phyloP scores from a whole-genome alignment of 2,329 filamentous ascomycete genomes.

The Talaromyces sp. region DNA sequence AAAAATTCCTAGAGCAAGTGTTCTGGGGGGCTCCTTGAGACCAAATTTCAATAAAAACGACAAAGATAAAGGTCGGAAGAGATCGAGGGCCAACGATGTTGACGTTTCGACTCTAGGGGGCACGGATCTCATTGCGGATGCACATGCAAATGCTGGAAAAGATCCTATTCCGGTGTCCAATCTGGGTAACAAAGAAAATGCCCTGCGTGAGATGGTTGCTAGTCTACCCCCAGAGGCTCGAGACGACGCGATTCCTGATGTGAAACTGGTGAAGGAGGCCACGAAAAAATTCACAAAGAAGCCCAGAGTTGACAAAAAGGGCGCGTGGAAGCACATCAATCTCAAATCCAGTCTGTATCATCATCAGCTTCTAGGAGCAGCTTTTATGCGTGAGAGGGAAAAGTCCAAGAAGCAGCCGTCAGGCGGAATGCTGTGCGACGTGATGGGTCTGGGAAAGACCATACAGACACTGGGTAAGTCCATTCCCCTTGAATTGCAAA shows the following conservation, averaged over 20 bases:
- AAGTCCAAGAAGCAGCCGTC: slow-evolving; percentile 22
- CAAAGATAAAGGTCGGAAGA: slow-evolving; percentile 7
- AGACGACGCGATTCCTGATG: slow-evolving; percentile 26
- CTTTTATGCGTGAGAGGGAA: slow-evolving; percentile 36
- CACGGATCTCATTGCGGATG: slow-evolving; percentile 26
- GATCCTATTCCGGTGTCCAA: slow-evolving; percentile 26
- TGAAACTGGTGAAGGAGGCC: slow-evolving; percentile 25
- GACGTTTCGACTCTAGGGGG: slow-evolving; percentile 23
- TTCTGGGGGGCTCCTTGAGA: background rate
- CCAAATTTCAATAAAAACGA: background rate
- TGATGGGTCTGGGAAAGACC: slow-evolving; percentile 44
- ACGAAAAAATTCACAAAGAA: slow-evolving; percentile 28
- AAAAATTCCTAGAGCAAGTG: background rate
- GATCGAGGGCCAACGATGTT: slow-evolving; percentile 17
- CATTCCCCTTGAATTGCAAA: background rate
- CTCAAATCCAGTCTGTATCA: slow-evolving; percentile 34
- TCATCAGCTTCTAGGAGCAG: slow-evolving; percentile 35
- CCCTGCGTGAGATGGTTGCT: slow-evolving; percentile 32
- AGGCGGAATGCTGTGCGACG: slow-evolving; percentile 40
- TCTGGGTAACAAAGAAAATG: slow-evolving; percentile 26
- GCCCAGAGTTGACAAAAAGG: slow-evolving; percentile 28
- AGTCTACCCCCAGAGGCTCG: slow-evolving; percentile 30
- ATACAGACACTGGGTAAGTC: slow-evolving; percentile 34
- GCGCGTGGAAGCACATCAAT: slow-evolving; percentile 32
- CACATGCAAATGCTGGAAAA: slow-evolving; percentile 25